Conservation (phyloP, 2,329 filamentous ascomycete species). For the Dactylellina haptotyla region DNA sequence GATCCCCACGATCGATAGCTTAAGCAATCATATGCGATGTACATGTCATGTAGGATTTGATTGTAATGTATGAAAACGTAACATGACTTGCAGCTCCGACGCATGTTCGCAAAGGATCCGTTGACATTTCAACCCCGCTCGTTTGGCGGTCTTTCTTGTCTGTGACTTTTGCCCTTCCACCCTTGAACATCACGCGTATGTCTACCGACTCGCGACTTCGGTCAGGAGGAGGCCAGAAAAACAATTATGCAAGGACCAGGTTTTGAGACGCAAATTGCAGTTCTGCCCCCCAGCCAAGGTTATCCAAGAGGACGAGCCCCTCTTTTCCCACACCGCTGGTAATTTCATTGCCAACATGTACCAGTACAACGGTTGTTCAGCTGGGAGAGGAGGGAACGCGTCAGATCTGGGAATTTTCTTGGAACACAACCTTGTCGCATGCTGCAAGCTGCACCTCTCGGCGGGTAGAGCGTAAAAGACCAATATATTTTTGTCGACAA, state of each 20-base stretch:
- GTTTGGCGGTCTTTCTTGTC: neutral
- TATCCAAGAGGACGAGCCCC: neutral
- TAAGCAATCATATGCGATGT: neutral
- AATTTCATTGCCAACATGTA: neutral
- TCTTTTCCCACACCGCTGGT: neutral
- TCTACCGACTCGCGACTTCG: constrained; percentile 35
- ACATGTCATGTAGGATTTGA: neutral
- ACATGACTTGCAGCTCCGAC: neutral
- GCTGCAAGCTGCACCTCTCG: constrained; percentile 5
- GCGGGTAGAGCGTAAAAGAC: constrained; percentile 36
- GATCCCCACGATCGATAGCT: neutral
- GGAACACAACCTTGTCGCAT: constrained; percentile 1
- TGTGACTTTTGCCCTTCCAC: neutral
- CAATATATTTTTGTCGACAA: constrained; percentile 7
- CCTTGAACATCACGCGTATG: neutral
- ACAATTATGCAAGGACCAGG: neutral
- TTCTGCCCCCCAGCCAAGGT: neutral
- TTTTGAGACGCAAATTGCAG: neutral
- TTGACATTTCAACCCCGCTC: neutral
- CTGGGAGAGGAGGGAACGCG: constrained; percentile 9
- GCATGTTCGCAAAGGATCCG: neutral
- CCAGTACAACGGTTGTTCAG: constrained; percentile 7
- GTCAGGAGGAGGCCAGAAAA: neutral
- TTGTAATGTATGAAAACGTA: neutral
- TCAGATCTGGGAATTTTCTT: constrained; percentile 35